phyloP scores from a whole-genome alignment of 1,284 basidiomycete species.

The Sanghuangporus baumii region DNA sequence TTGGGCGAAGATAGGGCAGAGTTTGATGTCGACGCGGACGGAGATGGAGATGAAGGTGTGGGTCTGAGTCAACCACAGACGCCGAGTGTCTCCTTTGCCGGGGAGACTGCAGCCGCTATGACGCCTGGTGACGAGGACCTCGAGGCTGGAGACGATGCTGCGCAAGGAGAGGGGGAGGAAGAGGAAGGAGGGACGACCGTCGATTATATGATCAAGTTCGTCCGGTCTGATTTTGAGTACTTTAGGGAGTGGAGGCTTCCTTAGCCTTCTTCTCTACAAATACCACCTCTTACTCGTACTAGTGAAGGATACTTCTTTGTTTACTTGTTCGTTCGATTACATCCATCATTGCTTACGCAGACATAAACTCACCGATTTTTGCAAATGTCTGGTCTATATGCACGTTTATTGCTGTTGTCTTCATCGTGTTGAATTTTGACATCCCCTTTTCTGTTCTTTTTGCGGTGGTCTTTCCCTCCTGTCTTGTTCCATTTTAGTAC shows the following conservation, averaged over 20 bases:
- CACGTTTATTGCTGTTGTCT: neutral
- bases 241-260: constrained; percentile 70
- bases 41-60: neutral
- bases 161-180: constrained; percentile 32
- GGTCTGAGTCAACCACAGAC: constrained; percentile 23
- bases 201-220: constrained; percentile 84
- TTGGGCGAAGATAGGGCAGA: constrained; percentile 75
- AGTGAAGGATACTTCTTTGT: neutral
- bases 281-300: neutral
- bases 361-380: no score
- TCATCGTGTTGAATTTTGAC: neutral
- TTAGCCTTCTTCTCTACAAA: neutral
- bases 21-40: constrained; percentile 39
- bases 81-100: neutral
- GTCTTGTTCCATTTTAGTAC: no score
- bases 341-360: neutral
- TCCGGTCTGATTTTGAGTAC: constrained; percentile 70
- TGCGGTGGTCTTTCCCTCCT: no score
- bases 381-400: neutral
- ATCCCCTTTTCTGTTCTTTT: no score
- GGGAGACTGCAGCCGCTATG: neutral
- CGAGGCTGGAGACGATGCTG: constrained; percentile 30
- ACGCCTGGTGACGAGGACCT: constrained; percentile 17
- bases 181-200: constrained; percentile 66
- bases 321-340: neutral